A percentile compares a stretch with the other conserved stretches of the same genome.
Conservation (phyloP, 805 yeast genomes). For the Kluyveromyces starmeri region DNA sequence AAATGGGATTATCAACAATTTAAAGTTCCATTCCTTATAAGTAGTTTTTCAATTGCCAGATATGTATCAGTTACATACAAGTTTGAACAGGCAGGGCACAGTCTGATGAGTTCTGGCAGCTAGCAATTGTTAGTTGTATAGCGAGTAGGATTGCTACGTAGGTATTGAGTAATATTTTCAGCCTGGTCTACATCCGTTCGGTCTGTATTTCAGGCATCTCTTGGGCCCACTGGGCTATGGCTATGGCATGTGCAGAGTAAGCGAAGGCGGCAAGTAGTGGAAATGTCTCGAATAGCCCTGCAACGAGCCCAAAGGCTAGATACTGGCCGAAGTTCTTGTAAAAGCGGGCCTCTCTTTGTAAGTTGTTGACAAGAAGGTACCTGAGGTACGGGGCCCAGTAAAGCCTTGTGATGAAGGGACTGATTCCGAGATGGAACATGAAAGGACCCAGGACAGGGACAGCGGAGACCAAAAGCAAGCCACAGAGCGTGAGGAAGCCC, state of each 20-base stretch:
- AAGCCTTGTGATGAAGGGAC: constrained; percentile 23
- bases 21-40: too few relatives aligned
- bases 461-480: constrained; percentile 17
- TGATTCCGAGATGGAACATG: constrained; percentile 17
- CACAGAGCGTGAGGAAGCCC: constrained; percentile 10
- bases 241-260: constrained; percentile 4
- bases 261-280: constrained; percentile 13
- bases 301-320: constrained; percentile 24
- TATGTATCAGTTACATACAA: too few relatives aligned
- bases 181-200: too few relatives aligned
- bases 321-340: constrained; percentile 22
- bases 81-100: too few relatives aligned
- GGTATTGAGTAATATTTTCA: too few relatives aligned
- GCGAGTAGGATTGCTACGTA: too few relatives aligned
- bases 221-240: constrained; percentile 4
- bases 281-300: constrained; percentile 21
- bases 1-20: too few relatives aligned
- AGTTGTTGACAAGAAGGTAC: constrained; percentile 6
- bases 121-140: too few relatives aligned
- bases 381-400: constrained; percentile 16
- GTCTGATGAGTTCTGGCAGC: too few relatives aligned
- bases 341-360: constrained; percentile 9
- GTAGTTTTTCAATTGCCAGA: too few relatives aligned
- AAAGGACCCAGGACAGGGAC: constrained; percentile 27
- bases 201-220: background rate